Evolutionary conservation across 108 stramenopile species (phyloP).

Genomic region (Chaetoceros tenuissimus): DNA sequence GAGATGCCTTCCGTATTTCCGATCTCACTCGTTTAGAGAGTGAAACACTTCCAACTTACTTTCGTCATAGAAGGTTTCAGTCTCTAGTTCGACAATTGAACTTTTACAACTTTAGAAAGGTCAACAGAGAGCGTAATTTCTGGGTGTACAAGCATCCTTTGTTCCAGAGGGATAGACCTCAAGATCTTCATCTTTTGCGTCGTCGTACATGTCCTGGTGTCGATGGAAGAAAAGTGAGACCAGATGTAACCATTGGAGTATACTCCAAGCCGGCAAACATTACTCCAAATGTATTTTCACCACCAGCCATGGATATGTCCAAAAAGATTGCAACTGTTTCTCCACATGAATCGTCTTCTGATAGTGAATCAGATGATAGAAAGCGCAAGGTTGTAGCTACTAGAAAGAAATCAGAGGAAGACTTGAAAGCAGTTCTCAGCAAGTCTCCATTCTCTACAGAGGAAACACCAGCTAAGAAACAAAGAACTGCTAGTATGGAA

Average conservation of each 20-base stretch:
- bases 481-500: not conserved
- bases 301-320: not conserved
- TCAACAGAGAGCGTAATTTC: slow-evolving; percentile 85
- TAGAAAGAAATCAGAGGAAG: slow-evolving; percentile 1
- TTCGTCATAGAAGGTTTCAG: slow-evolving; percentile 93
- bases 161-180: slow-evolving; percentile 86
- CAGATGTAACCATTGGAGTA: not conserved
- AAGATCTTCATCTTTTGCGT: slow-evolving; percentile 78
- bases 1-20: slow-evolving; percentile 81
- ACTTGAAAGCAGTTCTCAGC: not conserved
- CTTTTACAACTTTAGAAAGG: slow-evolving; percentile 81
- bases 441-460: not conserved
- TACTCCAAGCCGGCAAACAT: not conserved
- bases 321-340: not conserved
- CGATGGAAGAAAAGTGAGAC: slow-evolving; percentile 71
- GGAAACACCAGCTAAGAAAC: not conserved
- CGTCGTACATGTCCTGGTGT: slow-evolving; percentile 80
- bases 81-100: slow-evolving; percentile 91
- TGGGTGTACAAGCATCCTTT: slow-evolving; percentile 93
- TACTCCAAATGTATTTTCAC: not conserved
- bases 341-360: not conserved
- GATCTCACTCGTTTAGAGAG: slow-evolving; percentile 66
- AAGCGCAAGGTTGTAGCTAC: not conserved
- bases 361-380: not conserved
- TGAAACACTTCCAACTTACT: slow-evolving; percentile 80